A percentile compares a stretch with the other conserved stretches of the same genome.
Conservation (phyloP, 2,329 filamentous ascomycete genomes). For the Metarhizium guizhouense region DNA sequence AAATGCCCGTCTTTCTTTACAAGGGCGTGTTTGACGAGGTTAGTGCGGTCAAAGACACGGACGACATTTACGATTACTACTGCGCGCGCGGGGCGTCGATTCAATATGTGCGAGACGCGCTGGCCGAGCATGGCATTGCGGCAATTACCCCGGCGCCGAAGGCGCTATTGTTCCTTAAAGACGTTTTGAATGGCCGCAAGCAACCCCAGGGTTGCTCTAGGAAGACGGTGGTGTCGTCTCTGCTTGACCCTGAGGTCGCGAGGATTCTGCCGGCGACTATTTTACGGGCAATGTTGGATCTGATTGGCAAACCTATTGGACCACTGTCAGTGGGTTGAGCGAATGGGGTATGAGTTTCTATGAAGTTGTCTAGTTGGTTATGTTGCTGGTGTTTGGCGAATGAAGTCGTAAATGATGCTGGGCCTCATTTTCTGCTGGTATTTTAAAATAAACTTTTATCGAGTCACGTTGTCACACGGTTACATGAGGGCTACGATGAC, state of each 20-base stretch:
- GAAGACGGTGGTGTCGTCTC: not conserved
- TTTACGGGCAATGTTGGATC: not conserved
- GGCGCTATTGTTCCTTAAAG: not conserved
- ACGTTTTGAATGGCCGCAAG: not conserved
- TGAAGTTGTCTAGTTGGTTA: too few species aligned
- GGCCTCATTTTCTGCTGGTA: too few species aligned
- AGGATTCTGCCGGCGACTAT: not conserved
- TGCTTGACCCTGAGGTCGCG: not conserved
- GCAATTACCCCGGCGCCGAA: not conserved
- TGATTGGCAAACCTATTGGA: constrained; percentile 2
- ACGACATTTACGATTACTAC: constrained; percentile 1
- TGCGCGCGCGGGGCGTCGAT: not conserved
- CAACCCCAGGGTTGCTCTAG: not conserved
- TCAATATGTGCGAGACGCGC: constrained; percentile 2
- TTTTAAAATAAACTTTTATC: too few species aligned
- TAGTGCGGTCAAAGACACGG: not conserved
- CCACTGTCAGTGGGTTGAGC: not conserved
- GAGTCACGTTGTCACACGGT: too few species aligned
- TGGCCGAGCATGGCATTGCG: not conserved
- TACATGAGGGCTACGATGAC: too few species aligned
- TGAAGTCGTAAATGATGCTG: too few species aligned
- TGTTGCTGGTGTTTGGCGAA: too few species aligned
- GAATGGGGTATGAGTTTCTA: too few species aligned
- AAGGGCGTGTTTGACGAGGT: constrained; percentile 1
- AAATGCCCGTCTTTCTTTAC: constrained; percentile 2